phyloP scores from a whole-genome alignment of 352 stramenopile species.

The Phytophthora pini region DNA sequence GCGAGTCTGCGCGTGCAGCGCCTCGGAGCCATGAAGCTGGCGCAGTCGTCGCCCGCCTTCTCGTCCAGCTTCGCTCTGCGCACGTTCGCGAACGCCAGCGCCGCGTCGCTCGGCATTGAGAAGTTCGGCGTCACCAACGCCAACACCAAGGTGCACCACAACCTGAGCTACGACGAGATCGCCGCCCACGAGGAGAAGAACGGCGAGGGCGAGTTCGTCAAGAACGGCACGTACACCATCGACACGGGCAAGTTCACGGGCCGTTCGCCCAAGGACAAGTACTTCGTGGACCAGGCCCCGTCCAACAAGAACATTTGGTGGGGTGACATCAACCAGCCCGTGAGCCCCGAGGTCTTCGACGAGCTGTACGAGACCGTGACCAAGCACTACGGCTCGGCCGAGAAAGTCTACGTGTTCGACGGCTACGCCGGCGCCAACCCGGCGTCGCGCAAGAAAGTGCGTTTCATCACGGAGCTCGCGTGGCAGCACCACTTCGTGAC shows the following conservation, averaged over 20 bases:
- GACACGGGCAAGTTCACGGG: conserved; percentile 99
- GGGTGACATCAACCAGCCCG: conserved; percentile 96
- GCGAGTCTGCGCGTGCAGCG: conserved; percentile 66
- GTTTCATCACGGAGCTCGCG: conserved; percentile 97
- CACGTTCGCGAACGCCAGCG: conserved; percentile 54
- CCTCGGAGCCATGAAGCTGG: conserved; percentile 46
- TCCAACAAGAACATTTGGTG: conserved; percentile 97
- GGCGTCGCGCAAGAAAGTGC: conserved; percentile 94
- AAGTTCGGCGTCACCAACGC: conserved; percentile 92
- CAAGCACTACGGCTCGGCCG: conserved; percentile 91
- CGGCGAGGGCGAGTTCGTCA: conserved; percentile 91
- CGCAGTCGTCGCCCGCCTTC: conserved; percentile 38
- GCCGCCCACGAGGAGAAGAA: conserved; percentile 95
- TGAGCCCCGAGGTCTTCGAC: conserved; percentile 94
- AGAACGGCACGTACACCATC: conserved; percentile 95
- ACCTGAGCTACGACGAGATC: conserved; percentile 96
- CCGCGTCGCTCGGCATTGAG: conserved; percentile 72
- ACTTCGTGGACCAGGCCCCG: conserved; percentile 94
- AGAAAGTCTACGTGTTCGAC: conserved; percentile 97
- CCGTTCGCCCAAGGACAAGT: conserved; percentile 98
- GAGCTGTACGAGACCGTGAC: conserved; percentile 95
- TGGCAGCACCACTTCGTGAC: conserved; percentile 99
- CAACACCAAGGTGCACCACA: conserved; percentile 94
- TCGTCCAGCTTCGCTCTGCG: conserved; percentile 35
- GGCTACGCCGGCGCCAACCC: conserved; percentile 95